A percentile compares a stretch with the other conserved stretches of the same genome.
These are phyloP conservation scores for Fusarium kyushuense DNA, from an alignment of 2,329 filamentous ascomycete species.

Conservation along the genomic window DNA sequence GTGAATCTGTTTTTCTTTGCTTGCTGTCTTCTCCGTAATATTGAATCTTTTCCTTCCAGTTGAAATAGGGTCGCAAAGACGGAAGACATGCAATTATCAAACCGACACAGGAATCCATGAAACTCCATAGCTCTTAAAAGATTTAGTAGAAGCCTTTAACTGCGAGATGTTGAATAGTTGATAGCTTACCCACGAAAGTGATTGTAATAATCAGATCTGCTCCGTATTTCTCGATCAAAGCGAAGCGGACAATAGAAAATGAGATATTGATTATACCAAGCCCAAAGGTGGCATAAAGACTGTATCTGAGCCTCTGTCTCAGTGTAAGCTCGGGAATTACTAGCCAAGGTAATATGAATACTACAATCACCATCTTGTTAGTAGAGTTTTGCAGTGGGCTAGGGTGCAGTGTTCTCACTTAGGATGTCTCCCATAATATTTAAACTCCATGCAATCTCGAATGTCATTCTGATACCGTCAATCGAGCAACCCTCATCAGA, in stretches of 20 bases:
- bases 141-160: fast-evolving
- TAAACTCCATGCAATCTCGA: constrained; percentile 18
- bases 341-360: constrained; percentile 32
- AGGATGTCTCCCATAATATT: constrained; percentile 24
- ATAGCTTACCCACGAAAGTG: constrained; percentile 11
- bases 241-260: constrained; percentile 16
- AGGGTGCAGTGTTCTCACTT: neutral
- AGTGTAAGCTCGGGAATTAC: constrained; percentile 21
- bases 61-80: constrained; percentile 20
- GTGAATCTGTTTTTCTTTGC: neutral
- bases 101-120: constrained; percentile 13
- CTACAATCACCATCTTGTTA: neutral
- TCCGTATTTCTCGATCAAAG: neutral
- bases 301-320: constrained; percentile 1
- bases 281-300: constrained; percentile 25
- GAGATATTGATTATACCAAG: constrained; percentile 25
- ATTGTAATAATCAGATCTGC: constrained; percentile 7
- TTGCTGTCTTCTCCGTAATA: constrained; percentile 10
- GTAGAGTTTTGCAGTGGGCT: fast-evolving
- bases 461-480: neutral
- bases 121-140: constrained; percentile 14
- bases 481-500: neutral
- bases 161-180: fast-evolving
- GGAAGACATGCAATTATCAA: constrained; percentile 25
- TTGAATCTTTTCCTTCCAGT: constrained; percentile 2